phyloP scores from a whole-genome alignment of 164 flowering plant species.

The Magnolia changhungtana region DNA sequence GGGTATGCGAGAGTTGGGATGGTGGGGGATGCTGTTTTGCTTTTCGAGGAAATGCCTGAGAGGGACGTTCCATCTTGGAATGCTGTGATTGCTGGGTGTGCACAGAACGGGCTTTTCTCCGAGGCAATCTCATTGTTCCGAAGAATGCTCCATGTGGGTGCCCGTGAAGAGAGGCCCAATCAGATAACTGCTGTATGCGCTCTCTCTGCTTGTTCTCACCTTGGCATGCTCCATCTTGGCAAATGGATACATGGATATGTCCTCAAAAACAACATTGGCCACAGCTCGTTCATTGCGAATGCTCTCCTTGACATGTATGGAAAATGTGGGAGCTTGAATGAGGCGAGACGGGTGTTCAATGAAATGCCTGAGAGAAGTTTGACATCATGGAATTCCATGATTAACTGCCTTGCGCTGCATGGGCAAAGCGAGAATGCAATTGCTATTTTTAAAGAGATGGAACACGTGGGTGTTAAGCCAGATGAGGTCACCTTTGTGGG shows the following conservation, averaged over 20 bases:
- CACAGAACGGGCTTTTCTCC: slow-evolving; percentile 54
- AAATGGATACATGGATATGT: slow-evolving; percentile 49
- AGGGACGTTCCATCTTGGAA: slow-evolving; percentile 67
- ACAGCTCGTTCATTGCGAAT: slow-evolving; percentile 36
- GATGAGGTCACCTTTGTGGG: slow-evolving; percentile 58
- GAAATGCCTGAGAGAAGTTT: slow-evolving; percentile 27
- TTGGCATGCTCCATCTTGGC: slow-evolving; percentile 63
- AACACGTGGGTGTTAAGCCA: slow-evolving; percentile 29
- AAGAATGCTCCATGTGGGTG: slow-evolving; percentile 32
- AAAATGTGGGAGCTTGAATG: slow-evolving; percentile 57
- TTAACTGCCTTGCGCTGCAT: slow-evolving; percentile 59
- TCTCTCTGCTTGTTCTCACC: slow-evolving; percentile 58
- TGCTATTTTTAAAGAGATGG: slow-evolving; percentile 48
- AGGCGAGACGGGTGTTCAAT: slow-evolving; percentile 45
- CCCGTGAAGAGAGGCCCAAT: slow-evolving; percentile 36
- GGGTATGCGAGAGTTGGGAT: slow-evolving; percentile 48
- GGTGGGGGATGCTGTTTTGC: slow-evolving; percentile 37
- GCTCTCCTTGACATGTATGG: slow-evolving; percentile 68
- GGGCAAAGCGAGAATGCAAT: slow-evolving; percentile 47
- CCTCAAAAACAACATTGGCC: slow-evolving; percentile 28
- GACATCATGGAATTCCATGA: slow-evolving; percentile 62
- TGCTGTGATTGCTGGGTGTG: slow-evolving; percentile 57
- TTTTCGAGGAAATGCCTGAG: slow-evolving; percentile 55
- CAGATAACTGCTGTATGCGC: slow-evolving; percentile 41
- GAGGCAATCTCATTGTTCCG: slow-evolving; percentile 48